Percentiles rank a stretch among this genome's conserved stretches.
Conservation (phyloP, 805 yeast species). For the Yarrowia phangngaensis region DNA sequence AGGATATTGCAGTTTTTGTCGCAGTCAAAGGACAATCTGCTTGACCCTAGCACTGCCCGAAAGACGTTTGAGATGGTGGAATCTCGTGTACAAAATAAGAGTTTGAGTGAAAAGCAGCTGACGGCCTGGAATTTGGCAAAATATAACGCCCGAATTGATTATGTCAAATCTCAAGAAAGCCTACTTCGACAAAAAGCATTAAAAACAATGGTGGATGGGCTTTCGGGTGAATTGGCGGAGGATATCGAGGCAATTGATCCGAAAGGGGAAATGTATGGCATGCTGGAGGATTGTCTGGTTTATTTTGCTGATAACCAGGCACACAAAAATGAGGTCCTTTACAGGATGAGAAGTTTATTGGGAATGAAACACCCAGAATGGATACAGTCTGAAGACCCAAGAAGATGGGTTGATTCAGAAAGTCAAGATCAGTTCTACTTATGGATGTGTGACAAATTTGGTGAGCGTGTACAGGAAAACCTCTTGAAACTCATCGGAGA, state of each 20-base stretch:
- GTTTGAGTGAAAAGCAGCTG: background rate
- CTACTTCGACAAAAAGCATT: background rate
- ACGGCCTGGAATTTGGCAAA: background rate
- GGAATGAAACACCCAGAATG: background rate
- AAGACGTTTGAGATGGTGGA: background rate
- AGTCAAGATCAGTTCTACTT: background rate
- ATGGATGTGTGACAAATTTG: constrained; percentile 10
- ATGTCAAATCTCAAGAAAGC: constrained; percentile 4
- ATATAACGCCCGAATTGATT: background rate
- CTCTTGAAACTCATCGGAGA: background rate
- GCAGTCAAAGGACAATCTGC: background rate
- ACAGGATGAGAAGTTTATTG: background rate
- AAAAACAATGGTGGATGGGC: background rate
- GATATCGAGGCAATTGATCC: background rate
- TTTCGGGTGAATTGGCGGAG: constrained; percentile 3
- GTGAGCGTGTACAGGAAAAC: background rate
- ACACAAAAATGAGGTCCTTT: background rate
- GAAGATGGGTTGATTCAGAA: background rate
- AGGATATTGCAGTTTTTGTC: constrained; percentile 3
- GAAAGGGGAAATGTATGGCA: background rate
- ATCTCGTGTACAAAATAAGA: background rate
- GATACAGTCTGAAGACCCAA: background rate
- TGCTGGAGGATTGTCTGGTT: constrained; percentile 13
- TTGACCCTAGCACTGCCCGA: background rate
- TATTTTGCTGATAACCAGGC: background rate